These are phyloP conservation scores for Leishmania amazonensis DNA, from an alignment of 208 protist species.

Conservation along the genomic window DNA sequence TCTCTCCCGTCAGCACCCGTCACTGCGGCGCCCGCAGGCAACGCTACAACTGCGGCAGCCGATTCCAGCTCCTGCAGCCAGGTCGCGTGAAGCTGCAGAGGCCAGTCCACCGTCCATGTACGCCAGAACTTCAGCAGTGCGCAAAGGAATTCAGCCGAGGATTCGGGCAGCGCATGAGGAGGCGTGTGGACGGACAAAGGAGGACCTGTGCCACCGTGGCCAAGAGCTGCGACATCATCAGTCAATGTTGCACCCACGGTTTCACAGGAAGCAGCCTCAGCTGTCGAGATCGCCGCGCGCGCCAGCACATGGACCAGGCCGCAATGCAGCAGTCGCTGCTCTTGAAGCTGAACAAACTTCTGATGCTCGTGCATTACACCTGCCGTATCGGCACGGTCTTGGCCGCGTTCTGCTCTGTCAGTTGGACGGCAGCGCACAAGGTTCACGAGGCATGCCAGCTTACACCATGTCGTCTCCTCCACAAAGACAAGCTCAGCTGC, in stretches of 20 bases:
- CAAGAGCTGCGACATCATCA: neutral
- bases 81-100: neutral
- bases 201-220: neutral
- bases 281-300: neutral
- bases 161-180: neutral
- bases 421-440: slow-evolving; percentile 2
- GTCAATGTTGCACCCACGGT: neutral
- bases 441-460: slow-evolving; percentile 17
- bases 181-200: neutral
- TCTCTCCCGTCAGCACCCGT: neutral
- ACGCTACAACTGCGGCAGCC: no score
- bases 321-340: slow-evolving; percentile 5
- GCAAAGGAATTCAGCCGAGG: slow-evolving; percentile 13
- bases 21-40: neutral
- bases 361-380: neutral
- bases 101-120: slow-evolving; percentile 15
- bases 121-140: slow-evolving; percentile 22
- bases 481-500: neutral
- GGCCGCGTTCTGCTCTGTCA: neutral
- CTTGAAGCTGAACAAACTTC: slow-evolving; percentile 4
- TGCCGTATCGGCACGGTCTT: neutral
- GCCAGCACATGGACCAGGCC: neutral
- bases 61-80: slow-evolving; percentile 2
- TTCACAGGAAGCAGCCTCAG: neutral
- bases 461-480: slow-evolving; percentile 28